Evolutionary conservation across 768 basidiomycete species (phyloP).

Genomic region (Ramaria sp.): DNA sequence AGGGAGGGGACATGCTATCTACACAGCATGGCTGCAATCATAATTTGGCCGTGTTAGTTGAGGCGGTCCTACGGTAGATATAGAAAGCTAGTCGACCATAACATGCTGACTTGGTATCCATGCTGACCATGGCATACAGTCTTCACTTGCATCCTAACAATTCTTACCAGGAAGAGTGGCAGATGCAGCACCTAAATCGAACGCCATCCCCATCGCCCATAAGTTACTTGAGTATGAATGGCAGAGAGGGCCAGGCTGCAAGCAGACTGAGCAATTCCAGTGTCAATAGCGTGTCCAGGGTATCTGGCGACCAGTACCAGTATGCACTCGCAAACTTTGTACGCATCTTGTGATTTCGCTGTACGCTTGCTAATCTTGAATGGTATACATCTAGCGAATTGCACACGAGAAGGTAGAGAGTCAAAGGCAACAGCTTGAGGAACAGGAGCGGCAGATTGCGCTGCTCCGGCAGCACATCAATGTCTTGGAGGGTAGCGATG

Average conservation of each 20-base stretch:
- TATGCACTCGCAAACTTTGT: conserved; percentile 81
- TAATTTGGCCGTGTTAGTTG: too few relatives aligned
- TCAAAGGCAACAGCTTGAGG: conserved; percentile 66
- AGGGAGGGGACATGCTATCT: too few relatives aligned
- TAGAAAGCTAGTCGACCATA: too few relatives aligned
- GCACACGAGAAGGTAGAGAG: conserved; percentile 85
- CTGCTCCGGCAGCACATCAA: conserved; percentile 59
- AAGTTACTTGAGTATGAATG: background rate
- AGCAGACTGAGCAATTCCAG: background rate
- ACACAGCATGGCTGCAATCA: too few relatives aligned
- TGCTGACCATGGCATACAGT: conserved; percentile 4
- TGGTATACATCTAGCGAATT: conserved; percentile 42
- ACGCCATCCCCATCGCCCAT: background rate
- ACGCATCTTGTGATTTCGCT: conserved; percentile 13
- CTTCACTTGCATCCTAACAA: background rate
- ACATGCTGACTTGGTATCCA: background rate
- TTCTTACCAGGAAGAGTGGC: background rate
- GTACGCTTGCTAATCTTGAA: background rate
- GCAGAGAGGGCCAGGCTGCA: too few relatives aligned
- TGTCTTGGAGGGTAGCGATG: conserved; percentile 56
- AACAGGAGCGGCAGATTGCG: conserved; percentile 78
- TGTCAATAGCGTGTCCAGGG: conserved; percentile 16
- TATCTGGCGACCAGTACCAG: conserved; percentile 59
- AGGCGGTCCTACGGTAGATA: too few relatives aligned
- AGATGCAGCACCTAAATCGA: background rate